Conservation (phyloP, 768 basidiomycete genomes). For the Leucosporidium scottii region DNA sequence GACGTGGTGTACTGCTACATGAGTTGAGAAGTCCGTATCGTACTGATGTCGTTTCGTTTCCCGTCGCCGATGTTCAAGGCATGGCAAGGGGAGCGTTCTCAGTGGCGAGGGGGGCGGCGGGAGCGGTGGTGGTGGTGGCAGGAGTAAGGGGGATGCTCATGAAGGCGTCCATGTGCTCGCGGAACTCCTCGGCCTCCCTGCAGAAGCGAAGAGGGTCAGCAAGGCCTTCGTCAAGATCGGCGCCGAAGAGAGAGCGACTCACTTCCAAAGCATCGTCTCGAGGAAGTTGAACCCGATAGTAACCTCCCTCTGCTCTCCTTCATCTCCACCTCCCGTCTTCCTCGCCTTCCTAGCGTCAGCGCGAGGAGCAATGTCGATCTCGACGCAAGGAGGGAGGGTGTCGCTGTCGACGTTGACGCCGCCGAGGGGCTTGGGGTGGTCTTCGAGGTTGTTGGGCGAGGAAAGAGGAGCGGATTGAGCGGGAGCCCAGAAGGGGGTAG, state of each 20-base stretch:
- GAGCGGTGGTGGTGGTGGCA: no score
- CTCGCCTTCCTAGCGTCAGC: neutral
- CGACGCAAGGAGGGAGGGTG: slow-evolving; percentile 8
- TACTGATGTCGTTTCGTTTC: no score
- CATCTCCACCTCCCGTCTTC: neutral
- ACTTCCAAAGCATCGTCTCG: slow-evolving; percentile 15
- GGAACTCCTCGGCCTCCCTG: no score
- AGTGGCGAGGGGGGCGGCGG: no score
- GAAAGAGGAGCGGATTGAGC: neutral
- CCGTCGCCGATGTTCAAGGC: no score
- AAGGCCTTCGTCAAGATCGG: no score
- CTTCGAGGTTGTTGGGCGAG: neutral
- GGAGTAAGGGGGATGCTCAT: no score
- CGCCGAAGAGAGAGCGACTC: neutral
- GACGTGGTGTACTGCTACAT: no score
- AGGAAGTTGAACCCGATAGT: slow-evolving; percentile 14
- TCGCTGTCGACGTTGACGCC: neutral
- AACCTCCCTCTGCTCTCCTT: neutral
- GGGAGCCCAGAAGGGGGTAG: neutral
- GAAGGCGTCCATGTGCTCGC: no score
- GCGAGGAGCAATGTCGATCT: slow-evolving; percentile 9
- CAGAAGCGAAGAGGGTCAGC: no score
- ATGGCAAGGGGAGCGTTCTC: no score
- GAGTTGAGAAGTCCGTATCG: no score
- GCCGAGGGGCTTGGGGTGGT: neutral